Base-by-base conservation (phyloP, 2,329 filamentous ascomycete species). In the Zasmidium citrigriseum region DNA sequence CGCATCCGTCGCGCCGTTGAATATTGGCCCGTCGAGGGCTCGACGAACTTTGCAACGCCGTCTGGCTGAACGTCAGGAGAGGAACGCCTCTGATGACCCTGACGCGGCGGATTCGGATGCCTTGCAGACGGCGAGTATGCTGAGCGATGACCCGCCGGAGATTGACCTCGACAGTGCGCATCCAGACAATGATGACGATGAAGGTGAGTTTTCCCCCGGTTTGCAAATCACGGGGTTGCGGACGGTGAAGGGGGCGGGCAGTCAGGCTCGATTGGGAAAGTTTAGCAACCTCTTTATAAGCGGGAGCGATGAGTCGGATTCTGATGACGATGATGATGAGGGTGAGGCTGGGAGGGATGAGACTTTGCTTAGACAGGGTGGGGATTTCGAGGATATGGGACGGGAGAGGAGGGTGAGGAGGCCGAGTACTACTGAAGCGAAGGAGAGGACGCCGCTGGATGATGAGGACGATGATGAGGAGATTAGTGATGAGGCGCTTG, bases 21-120 rank as follows among this genome's bases (percentile, higher is more conserved):
- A 93, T 72, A 87, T 93, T 34, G 88, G 90, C 0, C 93, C 93
- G 1, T 96, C 91, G 7, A 86, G 93, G 53, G 93, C 93, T 7
- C 86, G 93, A 52, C 83, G 91, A 55, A 91, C 96, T 74, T 84
- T 98, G n/a, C 93, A 92, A n/a, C 90, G 90, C 12, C 86, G 93
- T 12, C 82, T 98, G 14, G 79, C 78, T 2, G 73, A 69, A 85
- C 90, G 74, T 45, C 77, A 77, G 50, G 61, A 64, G 7, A 68
- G 71, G 21, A 68, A 70, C 4, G 68, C 70, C 52, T 61, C 54
- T 2, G 61, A 64, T 25, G 69, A 71, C 54, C 71, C 71, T 0
- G 72, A 75, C 47, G 64, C 66, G 44, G 70, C 66, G 3, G 72
- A 73, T 47, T 53, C 55, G 3, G 60, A 63, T n/a, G 71, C 72